Base-by-base conservation (phyloP, 192 early-diverging fungal genomes). In the Coemansia sp. region DNA sequence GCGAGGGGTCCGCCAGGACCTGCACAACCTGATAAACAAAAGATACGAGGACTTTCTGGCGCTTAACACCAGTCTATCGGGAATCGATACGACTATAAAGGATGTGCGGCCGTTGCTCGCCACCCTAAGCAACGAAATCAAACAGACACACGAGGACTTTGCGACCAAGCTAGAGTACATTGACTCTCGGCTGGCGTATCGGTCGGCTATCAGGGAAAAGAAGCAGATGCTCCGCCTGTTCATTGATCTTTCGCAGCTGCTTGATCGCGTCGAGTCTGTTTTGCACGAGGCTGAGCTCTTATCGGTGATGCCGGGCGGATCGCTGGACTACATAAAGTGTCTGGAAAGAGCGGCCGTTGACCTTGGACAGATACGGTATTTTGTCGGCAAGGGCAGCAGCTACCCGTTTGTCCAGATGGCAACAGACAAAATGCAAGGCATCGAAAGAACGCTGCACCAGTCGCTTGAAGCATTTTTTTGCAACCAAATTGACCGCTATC, bases 41-140 rank as follows among this genome's bases (percentile, higher is more conserved):
- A 65, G 69, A 15, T 75, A 80, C 60, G 69, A 71, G 40, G 77
- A 80, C 62, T 75, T 80, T 63, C 62, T 80, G 7, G 69, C 65
- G 0, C 69, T 80, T 23, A 71, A 68, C 69, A 75, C 73, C 7
- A 71, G 69, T 11, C 55, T 80, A 11, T 57, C 65, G 3, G 77
- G 73, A 9, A 62, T 80, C 25, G 72, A 74, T 55, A 35, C 52
- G 13, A 68, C 68, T 3, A 54, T 74, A 15, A 20, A 48, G 13
- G 50, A 50, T 13, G 38, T 75, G n/a, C 54, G 48, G 15, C 32
- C 29, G 34, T 62, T 63, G 48, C 77, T 80, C 29, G 9, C 35
- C 0, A 32, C 33, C 1, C 50, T 71, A 15, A 50, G 41, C 8
- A 15, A 32, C 33, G 36, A 65, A 38, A 65, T 80, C 23, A 40